Percentiles rank a stretch among this genome's conserved stretches.
These are phyloP conservation scores for Chenopodium formosanum DNA, from an alignment of 148 eudicot species.

Conservation along the genomic window DNA sequence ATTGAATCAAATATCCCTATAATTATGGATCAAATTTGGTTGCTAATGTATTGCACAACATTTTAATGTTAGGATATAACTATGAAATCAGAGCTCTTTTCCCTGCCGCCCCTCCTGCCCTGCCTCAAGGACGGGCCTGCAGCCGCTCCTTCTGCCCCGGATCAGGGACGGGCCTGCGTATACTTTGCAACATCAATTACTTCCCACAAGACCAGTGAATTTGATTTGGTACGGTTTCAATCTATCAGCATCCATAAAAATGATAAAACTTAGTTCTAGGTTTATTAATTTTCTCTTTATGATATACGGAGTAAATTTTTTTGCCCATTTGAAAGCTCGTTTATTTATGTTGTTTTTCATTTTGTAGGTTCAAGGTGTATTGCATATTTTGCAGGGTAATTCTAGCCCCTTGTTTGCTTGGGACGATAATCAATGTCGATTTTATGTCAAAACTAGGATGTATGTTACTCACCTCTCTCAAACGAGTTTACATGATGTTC, in stretches of 20 bases:
- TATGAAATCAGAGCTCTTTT: too few species aligned
- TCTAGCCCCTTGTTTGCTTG: conserved; percentile 67
- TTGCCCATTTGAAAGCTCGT: too few species aligned
- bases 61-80: too few species aligned
- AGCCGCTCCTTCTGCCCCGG: too few species aligned
- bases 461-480: conserved; percentile 66
- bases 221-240: conserved; percentile 49
- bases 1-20: too few species aligned
- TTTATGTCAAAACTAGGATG: conserved; percentile 54
- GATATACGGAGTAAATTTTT: too few species aligned
- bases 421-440: conserved; percentile 52
- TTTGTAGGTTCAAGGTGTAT: conserved; percentile 64
- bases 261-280: not conserved
- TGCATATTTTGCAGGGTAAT: conserved; percentile 77
- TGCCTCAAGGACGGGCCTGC: too few species aligned
- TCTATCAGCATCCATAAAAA: not conserved
- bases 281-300: not conserved
- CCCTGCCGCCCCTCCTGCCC: too few species aligned
- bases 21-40: too few species aligned
- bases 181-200: conserved; percentile 60
- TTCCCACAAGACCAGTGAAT: conserved; percentile 55
- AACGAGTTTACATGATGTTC: conserved; percentile 58
- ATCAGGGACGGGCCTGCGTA: not conserved
- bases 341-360: not conserved
- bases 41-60: too few species aligned